phyloP scores from a whole-genome alignment of 345 rosid genomes.

The Gossypium stocksii region DNA sequence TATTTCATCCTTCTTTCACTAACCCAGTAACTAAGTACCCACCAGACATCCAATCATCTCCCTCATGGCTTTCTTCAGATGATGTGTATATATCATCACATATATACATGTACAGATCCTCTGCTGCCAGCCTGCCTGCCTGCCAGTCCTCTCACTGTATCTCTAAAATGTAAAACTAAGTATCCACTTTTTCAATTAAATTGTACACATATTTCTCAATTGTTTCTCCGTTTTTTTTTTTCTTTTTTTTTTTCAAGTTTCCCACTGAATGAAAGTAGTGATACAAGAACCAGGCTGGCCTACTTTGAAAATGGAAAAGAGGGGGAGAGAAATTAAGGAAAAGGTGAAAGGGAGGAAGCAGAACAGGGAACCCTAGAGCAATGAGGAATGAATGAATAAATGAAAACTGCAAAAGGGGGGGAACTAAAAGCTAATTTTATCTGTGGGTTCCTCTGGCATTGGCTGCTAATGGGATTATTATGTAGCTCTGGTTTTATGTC shows the following conservation, averaged over 20 bases:
- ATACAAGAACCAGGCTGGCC: conserved; percentile 45
- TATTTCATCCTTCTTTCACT: conserved; percentile 40
- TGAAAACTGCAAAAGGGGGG: conserved; percentile 35
- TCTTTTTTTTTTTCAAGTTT: neutral
- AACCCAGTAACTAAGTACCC: conserved; percentile 45
- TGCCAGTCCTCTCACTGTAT: conserved; percentile 30
- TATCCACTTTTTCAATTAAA: conserved; percentile 26
- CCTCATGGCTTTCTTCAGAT: conserved; percentile 40
- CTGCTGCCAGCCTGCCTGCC: conserved; percentile 41
- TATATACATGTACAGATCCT: conserved; percentile 49
- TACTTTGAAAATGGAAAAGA: conserved; percentile 28
- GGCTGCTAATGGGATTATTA: conserved; percentile 39
- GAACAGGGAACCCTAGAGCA: conserved; percentile 42
- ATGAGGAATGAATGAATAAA: conserved; percentile 66
- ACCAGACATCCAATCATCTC: conserved; percentile 37
- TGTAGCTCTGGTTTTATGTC: conserved; percentile 45
- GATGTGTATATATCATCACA: conserved; percentile 48
- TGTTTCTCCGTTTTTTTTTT: neutral
- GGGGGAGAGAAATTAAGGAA: neutral
- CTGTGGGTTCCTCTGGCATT: conserved; percentile 37
- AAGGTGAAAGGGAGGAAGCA: conserved; percentile 19
- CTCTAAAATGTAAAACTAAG: conserved; percentile 26
- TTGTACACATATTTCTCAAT: conserved; percentile 32
- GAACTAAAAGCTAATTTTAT: conserved; percentile 47
- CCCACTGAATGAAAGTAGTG: conserved; percentile 22